Conservation (phyloP, 306 rosid species). For the peach (Prunus persica) region DNA sequence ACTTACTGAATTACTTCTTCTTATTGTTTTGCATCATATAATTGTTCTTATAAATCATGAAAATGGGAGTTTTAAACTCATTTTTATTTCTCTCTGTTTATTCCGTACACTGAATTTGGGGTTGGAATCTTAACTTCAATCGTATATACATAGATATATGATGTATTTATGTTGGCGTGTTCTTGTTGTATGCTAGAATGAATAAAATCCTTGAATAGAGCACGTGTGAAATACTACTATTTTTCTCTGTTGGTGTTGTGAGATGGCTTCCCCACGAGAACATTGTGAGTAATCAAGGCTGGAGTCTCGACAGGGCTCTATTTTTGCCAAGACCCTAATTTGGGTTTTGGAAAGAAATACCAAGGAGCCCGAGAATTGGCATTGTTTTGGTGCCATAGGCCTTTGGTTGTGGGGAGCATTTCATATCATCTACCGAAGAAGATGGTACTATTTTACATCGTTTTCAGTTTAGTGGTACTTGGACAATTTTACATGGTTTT, state of each 20-base stretch:
- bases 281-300: constrained; percentile 63
- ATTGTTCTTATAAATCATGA: not conserved
- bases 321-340: constrained; percentile 27
- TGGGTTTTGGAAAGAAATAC: constrained; percentile 64
- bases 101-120: not conserved
- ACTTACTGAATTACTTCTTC: not conserved
- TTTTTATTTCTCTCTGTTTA: too few species aligned
- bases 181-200: too few species aligned
- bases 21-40: too few species aligned
- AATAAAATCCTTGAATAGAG: not conserved
- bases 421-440: constrained; percentile 23
- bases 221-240: constrained; percentile 5
- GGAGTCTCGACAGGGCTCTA: constrained; percentile 70
- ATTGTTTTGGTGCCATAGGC: constrained; percentile 66
- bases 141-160: too few species aligned
- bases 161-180: too few species aligned
- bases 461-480: not conserved
- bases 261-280: constrained; percentile 39
- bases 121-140: not conserved
- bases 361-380: constrained; percentile 89
- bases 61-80: too few species aligned
- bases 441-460: constrained; percentile 7
- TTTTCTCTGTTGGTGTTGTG: constrained; percentile 23
- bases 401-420: constrained; percentile 70
- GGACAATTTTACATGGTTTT: not conserved